Conservation (phyloP, 371 early-diverging fungal species). For the Mortierella sp. region DNA sequence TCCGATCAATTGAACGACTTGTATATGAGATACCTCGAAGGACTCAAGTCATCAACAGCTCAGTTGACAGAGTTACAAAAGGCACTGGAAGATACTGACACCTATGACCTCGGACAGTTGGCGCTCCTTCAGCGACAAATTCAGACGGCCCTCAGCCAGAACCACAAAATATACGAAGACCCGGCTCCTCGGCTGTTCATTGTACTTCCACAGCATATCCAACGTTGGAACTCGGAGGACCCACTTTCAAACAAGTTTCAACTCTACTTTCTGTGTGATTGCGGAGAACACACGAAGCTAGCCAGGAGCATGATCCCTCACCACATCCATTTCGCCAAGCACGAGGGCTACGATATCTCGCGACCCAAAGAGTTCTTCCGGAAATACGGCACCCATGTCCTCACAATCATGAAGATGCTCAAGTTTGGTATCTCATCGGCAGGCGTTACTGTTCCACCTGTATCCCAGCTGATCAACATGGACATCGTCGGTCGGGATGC, state of each 20-base stretch:
- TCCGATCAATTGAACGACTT: too few relatives aligned
- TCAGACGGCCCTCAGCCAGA: neutral
- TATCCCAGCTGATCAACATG: neutral
- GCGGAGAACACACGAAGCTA: conserved; percentile 31
- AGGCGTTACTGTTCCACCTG: conserved; percentile 18
- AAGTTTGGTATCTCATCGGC: conserved; percentile 23
- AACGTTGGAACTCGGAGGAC: neutral
- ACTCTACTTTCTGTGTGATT: conserved; percentile 45
- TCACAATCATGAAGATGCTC: conserved; percentile 31
- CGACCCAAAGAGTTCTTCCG: conserved; percentile 20
- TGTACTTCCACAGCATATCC: neutral
- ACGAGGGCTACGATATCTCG: conserved; percentile 22
- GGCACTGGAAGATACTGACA: neutral
- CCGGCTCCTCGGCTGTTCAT: neutral
- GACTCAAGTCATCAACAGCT: neutral
- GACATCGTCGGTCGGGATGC: neutral
- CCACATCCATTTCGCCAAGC: conserved; percentile 29
- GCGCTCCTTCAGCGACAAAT: neutral
- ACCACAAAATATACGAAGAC: neutral
- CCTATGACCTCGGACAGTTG: neutral
- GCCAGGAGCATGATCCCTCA: conserved; percentile 5
- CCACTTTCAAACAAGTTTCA: conserved; percentile 11
- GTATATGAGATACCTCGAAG: too few relatives aligned
- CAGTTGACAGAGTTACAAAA: too few relatives aligned
- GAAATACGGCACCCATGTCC: conserved; percentile 17